These are phyloP conservation scores for Vigna trinervia DNA, from an alignment of 306 rosid genomes.

Conservation along the genomic window DNA sequence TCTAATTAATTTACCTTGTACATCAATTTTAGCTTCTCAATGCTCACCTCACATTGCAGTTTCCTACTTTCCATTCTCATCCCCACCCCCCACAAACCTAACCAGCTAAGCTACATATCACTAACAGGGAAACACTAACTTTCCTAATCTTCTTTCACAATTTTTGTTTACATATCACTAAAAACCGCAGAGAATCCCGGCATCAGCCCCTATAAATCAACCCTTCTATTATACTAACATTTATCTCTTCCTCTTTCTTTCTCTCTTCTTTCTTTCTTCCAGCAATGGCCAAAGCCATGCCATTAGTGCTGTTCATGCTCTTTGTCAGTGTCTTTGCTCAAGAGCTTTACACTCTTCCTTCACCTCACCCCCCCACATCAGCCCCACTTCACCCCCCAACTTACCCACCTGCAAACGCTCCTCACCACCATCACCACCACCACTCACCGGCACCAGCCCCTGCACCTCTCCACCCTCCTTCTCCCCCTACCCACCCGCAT, in stretches of 20 bases:
- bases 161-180: background rate
- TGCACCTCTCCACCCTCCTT: slow-evolving; percentile 30
- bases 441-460: slow-evolving; percentile 39
- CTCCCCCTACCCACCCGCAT: background rate
- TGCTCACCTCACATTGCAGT: background rate
- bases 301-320: slow-evolving; percentile 11
- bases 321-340: slow-evolving; percentile 37
- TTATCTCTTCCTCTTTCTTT: background rate
- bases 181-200: slow-evolving; percentile 48
- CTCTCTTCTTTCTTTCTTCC: background rate
- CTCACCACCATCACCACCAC: slow-evolving; percentile 56
- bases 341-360: slow-evolving; percentile 38
- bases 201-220: slow-evolving; percentile 50
- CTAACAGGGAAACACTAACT: background rate
- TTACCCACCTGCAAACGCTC: slow-evolving; percentile 33
- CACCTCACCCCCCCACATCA: slow-evolving; percentile 32
- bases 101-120: background rate
- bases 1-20: too few species aligned
- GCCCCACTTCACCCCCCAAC: slow-evolving; percentile 23
- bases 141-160: background rate
- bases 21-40: background rate
- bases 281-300: slow-evolving; percentile 29
- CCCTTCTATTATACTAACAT: background rate
- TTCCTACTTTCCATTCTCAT: background rate
- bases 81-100: background rate